Evolutionary conservation across 768 basidiomycete genomes (phyloP), one percentile per base, ranked within the genome.

Genomic region (Suillus placidus): DNA sequence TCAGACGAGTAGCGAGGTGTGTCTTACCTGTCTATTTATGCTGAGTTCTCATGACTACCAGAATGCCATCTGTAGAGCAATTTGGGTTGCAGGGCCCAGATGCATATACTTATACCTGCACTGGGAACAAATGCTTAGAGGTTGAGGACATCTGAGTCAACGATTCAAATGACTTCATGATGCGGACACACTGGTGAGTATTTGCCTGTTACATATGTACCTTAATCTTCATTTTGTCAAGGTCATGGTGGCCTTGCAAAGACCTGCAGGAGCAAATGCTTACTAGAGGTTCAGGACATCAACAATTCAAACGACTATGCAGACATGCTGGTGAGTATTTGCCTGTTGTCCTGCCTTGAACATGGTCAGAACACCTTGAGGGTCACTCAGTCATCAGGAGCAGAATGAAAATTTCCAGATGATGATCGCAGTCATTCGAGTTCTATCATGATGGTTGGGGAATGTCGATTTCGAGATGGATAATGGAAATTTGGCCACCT

Each of bases 71-170:
- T 69, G 3, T 77, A 97, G 97, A 98, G 81, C 87, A 88, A 61
- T 96, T 95, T 75, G 97, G 97, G 26, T 80, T 99, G 9, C 95
- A 98, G 79, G 95, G 94, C 4, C 97, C 97, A 1, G 96, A n/a
- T n/a, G n/a, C n/a, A n/a, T 99, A 99, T 77, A 88, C 91, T 1
- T 99, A 97, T 76, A 98, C 93, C 0, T 95, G 92, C 2, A 26
- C 26, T 26, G 26, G 26, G 26, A 26, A 26, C 26, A 26, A 26
- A 26, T 26, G 26, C 26, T 26, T 26, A 26, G 26, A 26, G 26
- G 26, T 26, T 26, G 1, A 26, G 1, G 26, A 26, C 26, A 26
- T 26, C 26, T 2, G 26, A 26, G 26, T 26, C 26, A 26, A 26
- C 26, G 26, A 26, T 26, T 26, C 26, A 26, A 26, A 26, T 2